phyloP scores from a whole-genome alignment of 2,329 filamentous ascomycete species.

The Remersonia thermophila region DNA sequence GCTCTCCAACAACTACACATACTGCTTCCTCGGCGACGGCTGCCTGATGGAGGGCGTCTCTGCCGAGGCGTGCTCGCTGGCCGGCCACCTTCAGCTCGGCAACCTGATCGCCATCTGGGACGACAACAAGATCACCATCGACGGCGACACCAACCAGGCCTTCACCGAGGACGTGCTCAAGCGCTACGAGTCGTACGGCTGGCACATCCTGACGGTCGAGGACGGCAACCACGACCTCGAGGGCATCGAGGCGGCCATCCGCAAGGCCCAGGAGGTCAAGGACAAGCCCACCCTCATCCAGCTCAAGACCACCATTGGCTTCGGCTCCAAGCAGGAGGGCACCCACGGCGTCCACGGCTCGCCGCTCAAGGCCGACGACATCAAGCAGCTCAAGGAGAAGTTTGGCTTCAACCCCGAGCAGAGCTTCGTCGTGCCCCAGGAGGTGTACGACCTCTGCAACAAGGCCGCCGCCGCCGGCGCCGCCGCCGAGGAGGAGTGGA shows the following conservation, averaged over 20 bases:
- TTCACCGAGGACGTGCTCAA: slow-evolving; percentile 96
- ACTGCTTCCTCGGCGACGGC: slow-evolving; percentile 91
- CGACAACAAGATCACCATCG: slow-evolving; percentile 94
- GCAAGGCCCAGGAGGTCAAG: slow-evolving; percentile 72
- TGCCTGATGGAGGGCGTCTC: slow-evolving; percentile 98
- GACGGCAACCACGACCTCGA: slow-evolving; percentile 84
- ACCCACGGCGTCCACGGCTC: slow-evolving; percentile 94
- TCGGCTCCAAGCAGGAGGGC: slow-evolving; percentile 83
- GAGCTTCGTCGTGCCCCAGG: slow-evolving; percentile 83
- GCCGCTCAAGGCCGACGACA: slow-evolving; percentile 87
- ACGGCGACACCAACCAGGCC: slow-evolving; percentile 88
- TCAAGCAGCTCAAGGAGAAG: slow-evolving; percentile 83
- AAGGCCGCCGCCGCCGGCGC: slow-evolving; percentile 79
- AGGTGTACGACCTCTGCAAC: slow-evolving; percentile 85
- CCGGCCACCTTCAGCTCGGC: slow-evolving; percentile 92
- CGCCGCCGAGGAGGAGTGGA: slow-evolving; percentile 88
- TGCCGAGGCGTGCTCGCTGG: slow-evolving; percentile 79
- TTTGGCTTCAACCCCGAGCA: slow-evolving; percentile 94
- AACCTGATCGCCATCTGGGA: slow-evolving; percentile 97
- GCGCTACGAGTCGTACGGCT: slow-evolving; percentile 94
- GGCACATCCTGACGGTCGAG: slow-evolving; percentile 75
- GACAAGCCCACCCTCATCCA: slow-evolving; percentile 97
- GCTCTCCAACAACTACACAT: slow-evolving; percentile 93
- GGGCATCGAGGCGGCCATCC: slow-evolving; percentile 78
- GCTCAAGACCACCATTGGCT: slow-evolving; percentile 94